Evolutionary conservation across 2,329 filamentous ascomycete genomes (phyloP).

Genomic region (Trichoderma atrobrunneum): DNA sequence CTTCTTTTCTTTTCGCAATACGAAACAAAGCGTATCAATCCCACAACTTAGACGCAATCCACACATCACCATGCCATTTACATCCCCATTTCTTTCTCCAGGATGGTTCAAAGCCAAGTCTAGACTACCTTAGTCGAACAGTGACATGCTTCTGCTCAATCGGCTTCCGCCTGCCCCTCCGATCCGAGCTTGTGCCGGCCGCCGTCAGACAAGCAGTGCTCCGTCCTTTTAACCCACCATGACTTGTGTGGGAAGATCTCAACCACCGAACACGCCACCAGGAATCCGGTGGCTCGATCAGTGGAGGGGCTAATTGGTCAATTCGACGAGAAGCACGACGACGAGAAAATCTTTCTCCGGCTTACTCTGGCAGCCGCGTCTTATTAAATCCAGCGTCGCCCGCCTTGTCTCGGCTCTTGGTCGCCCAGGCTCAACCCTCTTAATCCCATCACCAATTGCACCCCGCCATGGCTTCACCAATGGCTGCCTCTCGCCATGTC

Average conservation of each 20-base stretch:
- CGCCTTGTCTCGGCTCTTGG: not conserved
- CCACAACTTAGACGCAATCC: not conserved
- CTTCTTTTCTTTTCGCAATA: not conserved
- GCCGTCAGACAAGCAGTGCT: not conserved
- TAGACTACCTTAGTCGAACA: not conserved
- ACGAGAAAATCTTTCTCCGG: not conserved
- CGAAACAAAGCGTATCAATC: not conserved
- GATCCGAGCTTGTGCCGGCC: conserved; percentile 12
- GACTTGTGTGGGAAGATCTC: conserved; percentile 9
- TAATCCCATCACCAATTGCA: not conserved
- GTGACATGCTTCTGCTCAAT: not conserved
- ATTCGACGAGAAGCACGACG: not conserved
- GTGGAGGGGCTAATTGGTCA: conserved; percentile 10
- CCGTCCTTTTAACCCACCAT: not conserved
- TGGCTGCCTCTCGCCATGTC: conserved; percentile 33
- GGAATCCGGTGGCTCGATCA: conserved; percentile 12
- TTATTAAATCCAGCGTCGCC: conserved; percentile 3
- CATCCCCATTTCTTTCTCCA: not conserved
- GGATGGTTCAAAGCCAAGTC: not conserved
- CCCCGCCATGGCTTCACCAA: conserved; percentile 19
- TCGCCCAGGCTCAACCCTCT: not conserved
- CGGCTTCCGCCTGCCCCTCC: not conserved
- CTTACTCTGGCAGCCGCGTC: not conserved
- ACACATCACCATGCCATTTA: not conserved
- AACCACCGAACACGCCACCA: conserved; percentile 16